Evolutionary conservation across 1,284 basidiomycete genomes (phyloP).

Genomic region (Ganoderma meredithae): DNA sequence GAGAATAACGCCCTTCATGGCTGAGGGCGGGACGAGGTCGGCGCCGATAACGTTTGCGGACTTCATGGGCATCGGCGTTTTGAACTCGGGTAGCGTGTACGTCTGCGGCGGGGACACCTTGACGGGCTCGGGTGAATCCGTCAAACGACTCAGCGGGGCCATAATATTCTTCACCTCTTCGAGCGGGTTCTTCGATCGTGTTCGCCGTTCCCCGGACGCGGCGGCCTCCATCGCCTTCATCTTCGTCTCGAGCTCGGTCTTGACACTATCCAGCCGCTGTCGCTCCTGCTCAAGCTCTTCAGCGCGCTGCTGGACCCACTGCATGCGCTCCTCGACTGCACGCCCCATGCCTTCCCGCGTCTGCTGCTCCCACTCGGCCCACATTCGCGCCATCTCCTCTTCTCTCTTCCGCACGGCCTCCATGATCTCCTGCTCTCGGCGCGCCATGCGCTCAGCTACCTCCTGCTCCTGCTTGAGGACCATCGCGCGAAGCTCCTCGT

Average conservation of each 20-base stretch:
- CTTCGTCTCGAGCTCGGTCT: constrained; percentile 56
- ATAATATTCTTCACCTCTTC: constrained; percentile 79
- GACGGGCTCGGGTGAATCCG: constrained; percentile 40
- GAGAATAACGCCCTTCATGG: constrained; percentile 84
- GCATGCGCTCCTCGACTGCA: constrained; percentile 59
- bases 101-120: constrained; percentile 31
- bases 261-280: constrained; percentile 52
- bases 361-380: constrained; percentile 64
- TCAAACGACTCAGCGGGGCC: constrained; percentile 55
- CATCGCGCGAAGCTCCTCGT: constrained; percentile 72
- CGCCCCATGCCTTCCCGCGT: constrained; percentile 57
- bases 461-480: constrained; percentile 75
- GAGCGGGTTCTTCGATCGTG: constrained; percentile 65
- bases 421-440: constrained; percentile 72
- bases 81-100: constrained; percentile 44
- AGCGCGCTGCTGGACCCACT: constrained; percentile 58
- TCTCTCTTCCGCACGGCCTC: constrained; percentile 56
- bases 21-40: constrained; percentile 55
- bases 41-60: constrained; percentile 26
- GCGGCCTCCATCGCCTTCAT: constrained; percentile 49
- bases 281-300: constrained; percentile 62
- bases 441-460: constrained; percentile 71
- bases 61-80: constrained; percentile 48
- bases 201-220: constrained; percentile 42
- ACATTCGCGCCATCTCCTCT: constrained; percentile 55